Base-by-base conservation (phyloP, 306 rosid species). In the Vachellia collinsii region DNA sequence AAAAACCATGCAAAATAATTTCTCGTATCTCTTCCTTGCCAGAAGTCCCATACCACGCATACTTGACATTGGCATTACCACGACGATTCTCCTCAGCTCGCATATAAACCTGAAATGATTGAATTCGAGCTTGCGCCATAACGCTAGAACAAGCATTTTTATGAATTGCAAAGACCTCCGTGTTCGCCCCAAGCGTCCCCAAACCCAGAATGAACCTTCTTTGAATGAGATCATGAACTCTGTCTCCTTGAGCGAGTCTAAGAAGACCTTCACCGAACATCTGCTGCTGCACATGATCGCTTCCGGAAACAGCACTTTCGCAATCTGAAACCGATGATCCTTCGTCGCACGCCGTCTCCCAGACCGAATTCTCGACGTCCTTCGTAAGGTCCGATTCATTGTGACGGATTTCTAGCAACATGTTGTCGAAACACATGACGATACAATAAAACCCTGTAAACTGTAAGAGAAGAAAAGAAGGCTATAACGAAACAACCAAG, bases 31-130 rank as follows among this genome's bases (percentile, higher is more conserved):
- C 98, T 19, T 87, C 90, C 34, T 76, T 87, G 0, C 89, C 72
- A 6, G 89, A 84, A 20, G 88, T 76, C 0, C 88, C 87, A 34
- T 77, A 90, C 99, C 99, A 95, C 46, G 93, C 97, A 34, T 87
- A 88, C 42, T 64, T 87, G 6, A 92, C 85, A 70, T 90, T 91
- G 44, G 97, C 89, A 83, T 85, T 48, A 1, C 97, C 98, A 0
- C 68, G 84, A 39, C 84, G 85, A 63, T 85, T 86, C 50, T 76
- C 88, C 12, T 74, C 41, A 2, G 98, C 98, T 44, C 81, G 85
- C 48, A 64, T 56, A 83, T 87, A 90, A 51, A 93, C 75, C 87
- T 79, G 90, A 77, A 93, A 95, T 38, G 91, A 65, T n/a, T 82
- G 87, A 29, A 79, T 41, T 74, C 91, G 89, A 3, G 99, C 99